Evolutionary conservation across 208 protist species (phyloP).

Genomic region (Naegleria lovaniensis): DNA sequence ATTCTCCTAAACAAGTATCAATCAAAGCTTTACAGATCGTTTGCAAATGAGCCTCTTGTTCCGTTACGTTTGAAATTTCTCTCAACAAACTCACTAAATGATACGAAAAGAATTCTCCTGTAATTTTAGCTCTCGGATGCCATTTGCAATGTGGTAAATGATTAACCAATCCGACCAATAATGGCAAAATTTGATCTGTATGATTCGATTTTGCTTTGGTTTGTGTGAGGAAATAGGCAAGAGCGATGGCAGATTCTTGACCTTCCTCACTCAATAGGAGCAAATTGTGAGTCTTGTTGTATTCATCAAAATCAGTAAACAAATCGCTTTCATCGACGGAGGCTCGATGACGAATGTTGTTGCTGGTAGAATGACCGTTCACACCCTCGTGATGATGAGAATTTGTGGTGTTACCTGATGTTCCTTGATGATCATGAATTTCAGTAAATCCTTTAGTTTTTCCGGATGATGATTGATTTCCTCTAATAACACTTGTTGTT

Average conservation of each 20-base stretch:
- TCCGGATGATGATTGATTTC: not conserved
- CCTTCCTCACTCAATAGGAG: not conserved
- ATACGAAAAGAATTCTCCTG: not conserved
- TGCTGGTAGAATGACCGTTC: not conserved
- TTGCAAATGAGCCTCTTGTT: no score
- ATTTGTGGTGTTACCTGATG: not conserved
- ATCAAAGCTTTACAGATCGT: not conserved
- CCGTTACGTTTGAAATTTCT: not conserved
- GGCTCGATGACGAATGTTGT: not conserved
- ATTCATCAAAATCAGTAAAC: not conserved
- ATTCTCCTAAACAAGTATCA: not conserved
- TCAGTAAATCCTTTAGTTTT: not conserved
- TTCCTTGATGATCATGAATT: not conserved
- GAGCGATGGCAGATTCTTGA: not conserved
- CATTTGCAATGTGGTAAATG: not conserved
- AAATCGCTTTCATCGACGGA: not conserved
- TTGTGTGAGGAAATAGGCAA: not conserved
- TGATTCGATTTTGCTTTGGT: not conserved
- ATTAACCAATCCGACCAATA: not conserved
- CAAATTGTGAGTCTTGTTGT: not conserved
- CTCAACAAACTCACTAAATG: slow-evolving; percentile 1
- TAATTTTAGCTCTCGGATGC: not conserved
- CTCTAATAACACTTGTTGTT: not conserved
- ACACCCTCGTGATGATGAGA: not conserved
- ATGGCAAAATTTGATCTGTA: not conserved